Base-by-base conservation (phyloP, 2,329 filamentous ascomycete species). In the Colletotrichum agaves region DNA sequence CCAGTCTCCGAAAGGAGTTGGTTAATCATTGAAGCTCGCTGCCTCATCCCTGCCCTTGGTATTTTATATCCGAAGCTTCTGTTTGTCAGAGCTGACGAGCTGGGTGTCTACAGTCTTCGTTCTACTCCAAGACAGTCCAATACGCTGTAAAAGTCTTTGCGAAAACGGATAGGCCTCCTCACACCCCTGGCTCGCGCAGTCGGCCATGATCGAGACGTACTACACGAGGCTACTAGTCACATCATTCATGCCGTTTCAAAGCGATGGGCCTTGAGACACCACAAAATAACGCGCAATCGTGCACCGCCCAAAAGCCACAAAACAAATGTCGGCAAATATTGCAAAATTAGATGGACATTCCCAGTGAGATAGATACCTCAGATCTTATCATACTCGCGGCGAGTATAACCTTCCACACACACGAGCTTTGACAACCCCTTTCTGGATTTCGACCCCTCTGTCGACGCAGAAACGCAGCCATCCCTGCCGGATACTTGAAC, bases 371-470 rank as follows among this genome's bases (percentile, higher is more conserved):
- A 63, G 37, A 58, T 67, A 63, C 27, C 50, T 63, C 64, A 41
- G 46, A 67, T 67, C 64, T 59, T 63, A 58, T 63, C 53, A 43
- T 64, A 55, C 23, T n/a, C 39, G 21, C 44, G 33, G 33, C 58
- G 58, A 41, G 27, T 43, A 41, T 63, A 21, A 43, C 61, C 27
- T 47, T 13, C 39, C 13, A 27, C 17, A 19, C 17, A 19, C 19
- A 52, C 39, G 23, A 55, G 47, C n/a, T 64, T 35, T 47, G 23
- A 23, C 39, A 59, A 27, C 46, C 60, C 64, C 60, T 56, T 67
- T 59, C 17, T 47, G 59, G 59, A 64, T 64, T 35, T 67, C 53
- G 37, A 59, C 50, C 17, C 19, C 35, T 58, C 61, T 35, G 23
- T 49, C 33, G 46, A 17, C 47, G 37, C 21, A 23, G 47, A 64